Evolutionary conservation across 2,329 filamentous ascomycete genomes (phyloP), one percentile per base, ranked within the genome.

Genomic region (Sporothrix globosa): DNA sequence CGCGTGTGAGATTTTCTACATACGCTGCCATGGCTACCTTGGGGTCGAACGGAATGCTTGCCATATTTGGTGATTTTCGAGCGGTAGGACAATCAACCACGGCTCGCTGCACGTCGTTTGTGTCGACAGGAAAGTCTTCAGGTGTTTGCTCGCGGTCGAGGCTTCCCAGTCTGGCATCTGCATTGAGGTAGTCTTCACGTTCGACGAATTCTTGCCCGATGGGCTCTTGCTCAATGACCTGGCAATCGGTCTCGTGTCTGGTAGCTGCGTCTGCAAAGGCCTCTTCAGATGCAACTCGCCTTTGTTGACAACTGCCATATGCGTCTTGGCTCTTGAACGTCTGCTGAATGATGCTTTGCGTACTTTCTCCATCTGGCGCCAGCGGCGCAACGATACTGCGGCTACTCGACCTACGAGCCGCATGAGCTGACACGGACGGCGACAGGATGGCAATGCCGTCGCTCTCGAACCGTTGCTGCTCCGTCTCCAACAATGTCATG

Each of bases 371-470:
- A 21, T 4, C 39, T 1, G 39, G 39, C 4, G 58, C 24, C 41
- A 6, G 46, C 41, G 58, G 14, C 1, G 21, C 14, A 27, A 21
- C 21, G 9, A 27, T 27, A 14, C 21, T 7, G n/a, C 39, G 39
- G 14, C 39, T 44, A 5, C 39, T 63, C 21, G 21, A 9, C 11
- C 9, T 52, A 27, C 41, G 39, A 39, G 4, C 14, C n/a, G 39
- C 9, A 11, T 11, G 27, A 19, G 6, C 21, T 3, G 52, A 9
- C 5, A 9, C 19, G 19, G 46, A 44, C 1, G 63, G 69, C 21
- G 54, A 70, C n/a, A 71, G 13, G 21, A 71, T 58, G 41, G 66
- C 69, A 10, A 71, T 2, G 0, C 69, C 66, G 2, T 68, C 69
- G 14, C 50, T 50, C 13, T 68, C 66, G 9, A 68, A 66, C 5